Evolutionary conservation across 129 eudicot genomes (phyloP).

Genomic region (Scalesia atractyloides): DNA sequence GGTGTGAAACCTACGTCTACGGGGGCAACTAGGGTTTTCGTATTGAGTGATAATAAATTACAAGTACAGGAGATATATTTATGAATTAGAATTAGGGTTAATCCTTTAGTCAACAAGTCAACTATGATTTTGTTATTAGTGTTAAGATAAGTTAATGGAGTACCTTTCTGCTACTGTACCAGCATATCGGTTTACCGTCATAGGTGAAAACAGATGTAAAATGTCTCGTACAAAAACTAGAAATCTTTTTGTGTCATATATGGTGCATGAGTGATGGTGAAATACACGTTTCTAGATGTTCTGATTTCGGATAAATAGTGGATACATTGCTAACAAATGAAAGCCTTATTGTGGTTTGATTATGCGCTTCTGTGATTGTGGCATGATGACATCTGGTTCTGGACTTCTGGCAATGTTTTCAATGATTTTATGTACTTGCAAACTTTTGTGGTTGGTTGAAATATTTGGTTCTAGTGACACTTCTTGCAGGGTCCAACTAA

Average conservation of each 20-base stretch:
- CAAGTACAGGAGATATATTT: too few species aligned
- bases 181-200: neutral
- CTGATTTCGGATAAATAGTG: neutral
- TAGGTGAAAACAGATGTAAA: neutral
- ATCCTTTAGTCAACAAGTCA: neutral
- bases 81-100: too few species aligned
- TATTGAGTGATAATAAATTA: too few species aligned
- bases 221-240: neutral
- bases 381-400: conserved; percentile 1
- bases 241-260: neutral
- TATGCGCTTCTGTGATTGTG: neutral
- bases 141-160: neutral
- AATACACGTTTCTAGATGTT: neutral
- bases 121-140: neutral
- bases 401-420: neutral
- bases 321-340: neutral
- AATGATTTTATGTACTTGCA: neutral
- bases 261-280: conserved; percentile 5
- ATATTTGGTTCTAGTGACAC: neutral
- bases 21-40: too few species aligned
- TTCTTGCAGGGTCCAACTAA: neutral
- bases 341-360: neutral
- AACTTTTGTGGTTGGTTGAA: neutral
- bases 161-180: neutral
- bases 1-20: too few species aligned